Evolutionary conservation across 441 rosid species (phyloP).

Genomic region (Adansonia gregorii): DNA sequence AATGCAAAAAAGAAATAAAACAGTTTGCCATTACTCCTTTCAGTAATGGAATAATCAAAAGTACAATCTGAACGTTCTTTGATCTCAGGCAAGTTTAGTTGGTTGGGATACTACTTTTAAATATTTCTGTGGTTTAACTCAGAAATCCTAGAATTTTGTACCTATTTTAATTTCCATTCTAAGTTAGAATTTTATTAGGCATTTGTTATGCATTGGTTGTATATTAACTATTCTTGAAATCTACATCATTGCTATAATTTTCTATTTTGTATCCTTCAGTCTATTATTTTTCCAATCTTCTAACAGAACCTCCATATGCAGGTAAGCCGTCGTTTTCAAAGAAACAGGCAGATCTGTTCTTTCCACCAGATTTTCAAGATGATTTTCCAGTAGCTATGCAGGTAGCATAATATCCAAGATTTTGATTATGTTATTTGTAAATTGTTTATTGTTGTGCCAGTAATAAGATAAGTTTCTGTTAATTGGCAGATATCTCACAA

Average conservation of each 20-base stretch:
- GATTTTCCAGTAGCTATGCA: conserved; percentile 99
- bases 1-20: conserved; percentile 4
- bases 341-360: conserved; percentile 98
- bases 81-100: background rate
- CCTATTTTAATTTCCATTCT: background rate
- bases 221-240: background rate
- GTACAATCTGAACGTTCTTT: background rate
- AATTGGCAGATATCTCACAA: conserved; percentile 93
- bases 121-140: background rate
- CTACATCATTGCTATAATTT: background rate
- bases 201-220: background rate
- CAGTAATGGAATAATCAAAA: background rate
- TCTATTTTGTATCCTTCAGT: conserved; percentile 3
- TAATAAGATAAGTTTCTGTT: conserved; percentile 36
- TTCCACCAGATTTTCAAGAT: conserved; percentile 99
- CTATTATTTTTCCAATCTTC: background rate
- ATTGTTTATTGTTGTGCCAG: conserved; percentile 18
- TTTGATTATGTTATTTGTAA: conserved; percentile 23
- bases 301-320: conserved; percentile 37
- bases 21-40: no score
- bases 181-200: background rate
- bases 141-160: background rate
- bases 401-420: conserved; percentile 49
- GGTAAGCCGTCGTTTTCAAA: conserved; percentile 95
- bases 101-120: background rate